Evolutionary conservation across 352 stramenopile genomes (phyloP).

Genomic region (Phytophthora foliorum): DNA sequence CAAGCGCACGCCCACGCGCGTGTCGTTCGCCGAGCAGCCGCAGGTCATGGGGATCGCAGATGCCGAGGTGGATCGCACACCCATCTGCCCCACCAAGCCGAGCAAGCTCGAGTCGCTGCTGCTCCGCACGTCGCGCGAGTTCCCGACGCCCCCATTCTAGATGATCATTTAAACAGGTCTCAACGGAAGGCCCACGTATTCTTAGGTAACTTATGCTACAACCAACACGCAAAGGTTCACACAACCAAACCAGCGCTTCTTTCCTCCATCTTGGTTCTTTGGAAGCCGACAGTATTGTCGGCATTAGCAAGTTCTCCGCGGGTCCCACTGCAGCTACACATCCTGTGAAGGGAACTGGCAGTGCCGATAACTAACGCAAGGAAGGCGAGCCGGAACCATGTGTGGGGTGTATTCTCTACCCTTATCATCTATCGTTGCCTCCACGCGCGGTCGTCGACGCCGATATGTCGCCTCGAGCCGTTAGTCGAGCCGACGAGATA

Average conservation of each 20-base stretch:
- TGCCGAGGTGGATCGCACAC: constrained; percentile 76
- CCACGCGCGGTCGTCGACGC: background rate
- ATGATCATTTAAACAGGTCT: constrained; percentile 35
- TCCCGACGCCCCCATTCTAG: constrained; percentile 81
- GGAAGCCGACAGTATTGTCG: background rate
- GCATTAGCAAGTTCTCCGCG: constrained; percentile 10
- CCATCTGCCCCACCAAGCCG: constrained; percentile 78
- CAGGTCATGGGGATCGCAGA: constrained; percentile 80
- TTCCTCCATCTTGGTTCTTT: background rate
- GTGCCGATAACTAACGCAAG: constrained; percentile 8
- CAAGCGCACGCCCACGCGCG: constrained; percentile 53
- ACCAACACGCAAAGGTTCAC: constrained; percentile 30
- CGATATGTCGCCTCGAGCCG: constrained; percentile 7
- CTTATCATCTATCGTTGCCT: constrained; percentile 29
- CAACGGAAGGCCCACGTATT: constrained; percentile 40
- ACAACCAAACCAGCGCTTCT: constrained; percentile 3
- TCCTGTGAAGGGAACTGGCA: constrained; percentile 19
- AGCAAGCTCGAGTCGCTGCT: constrained; percentile 88
- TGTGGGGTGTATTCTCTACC: constrained; percentile 21
- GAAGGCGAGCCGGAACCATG: constrained; percentile 17
- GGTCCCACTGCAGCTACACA: constrained; percentile 36
- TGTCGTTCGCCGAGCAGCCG: constrained; percentile 74
- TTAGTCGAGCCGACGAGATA: constrained; percentile 28
- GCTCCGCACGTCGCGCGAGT: constrained; percentile 85
- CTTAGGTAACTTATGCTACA: constrained; percentile 44